Evolutionary conservation across 2,329 filamentous ascomycete genomes (phyloP).

Genomic region (Nemania sp.): DNA sequence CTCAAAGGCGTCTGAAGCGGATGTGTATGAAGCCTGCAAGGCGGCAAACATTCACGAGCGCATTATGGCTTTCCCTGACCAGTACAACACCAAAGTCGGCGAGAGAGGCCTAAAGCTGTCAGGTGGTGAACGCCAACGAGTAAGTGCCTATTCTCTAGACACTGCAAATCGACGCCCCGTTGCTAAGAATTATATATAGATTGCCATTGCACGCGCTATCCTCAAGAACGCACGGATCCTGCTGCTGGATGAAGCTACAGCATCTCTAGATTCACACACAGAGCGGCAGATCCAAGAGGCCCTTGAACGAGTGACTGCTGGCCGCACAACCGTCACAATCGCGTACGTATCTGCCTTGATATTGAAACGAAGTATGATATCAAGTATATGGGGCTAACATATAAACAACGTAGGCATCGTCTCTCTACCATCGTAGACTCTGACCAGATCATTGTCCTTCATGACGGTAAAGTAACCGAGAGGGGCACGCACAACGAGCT

Average conservation of each 20-base stretch:
- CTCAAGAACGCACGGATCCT: constrained; percentile 72
- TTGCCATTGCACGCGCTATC: constrained; percentile 66
- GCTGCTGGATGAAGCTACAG: constrained; percentile 73
- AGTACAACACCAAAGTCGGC: constrained; percentile 40
- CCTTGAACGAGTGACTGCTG: constrained; percentile 51
- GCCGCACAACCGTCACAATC: constrained; percentile 58
- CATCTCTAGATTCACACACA: constrained; percentile 67
- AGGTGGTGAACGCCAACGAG: constrained; percentile 64
- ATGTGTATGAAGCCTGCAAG: constrained; percentile 58
- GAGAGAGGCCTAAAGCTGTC: constrained; percentile 48
- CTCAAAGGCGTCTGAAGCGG: constrained; percentile 58
- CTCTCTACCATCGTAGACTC: constrained; percentile 62
- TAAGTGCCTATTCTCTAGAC: constrained; percentile 33
- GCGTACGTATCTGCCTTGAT: constrained; percentile 42
- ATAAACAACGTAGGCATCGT: constrained; percentile 48
- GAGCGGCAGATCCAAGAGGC: constrained; percentile 62
- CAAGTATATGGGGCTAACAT: constrained; percentile 4
- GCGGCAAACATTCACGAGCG: constrained; percentile 64
- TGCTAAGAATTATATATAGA: constrained; percentile 29
- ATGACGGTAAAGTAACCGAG: constrained; percentile 56
- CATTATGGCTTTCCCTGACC: constrained; percentile 57
- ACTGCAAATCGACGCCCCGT: not conserved
- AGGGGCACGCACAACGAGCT: constrained; percentile 55
- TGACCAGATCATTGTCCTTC: constrained; percentile 59
- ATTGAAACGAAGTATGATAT: not conserved